Percentiles rank a stretch among this genome's conserved stretches.
These are phyloP conservation scores for Lanmaoa pseudosensibilis DNA, from an alignment of 768 basidiomycete genomes.

Conservation along the genomic window DNA sequence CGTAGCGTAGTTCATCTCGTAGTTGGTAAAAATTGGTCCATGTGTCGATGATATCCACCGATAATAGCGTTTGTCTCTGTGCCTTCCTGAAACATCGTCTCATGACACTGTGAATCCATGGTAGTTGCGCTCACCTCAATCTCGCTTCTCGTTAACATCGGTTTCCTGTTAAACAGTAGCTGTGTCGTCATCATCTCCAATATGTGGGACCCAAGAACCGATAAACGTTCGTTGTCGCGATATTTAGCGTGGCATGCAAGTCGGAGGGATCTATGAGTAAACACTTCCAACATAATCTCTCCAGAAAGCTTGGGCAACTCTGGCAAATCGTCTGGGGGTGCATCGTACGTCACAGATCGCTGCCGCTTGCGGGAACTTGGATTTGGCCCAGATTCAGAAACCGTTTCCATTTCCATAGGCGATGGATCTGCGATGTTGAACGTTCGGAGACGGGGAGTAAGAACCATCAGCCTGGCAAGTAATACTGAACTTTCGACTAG, in stretches of 20 bases:
- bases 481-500: slow-evolving; percentile 10
- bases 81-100: slow-evolving; percentile 28
- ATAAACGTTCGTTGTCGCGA: slow-evolving; percentile 58
- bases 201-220: slow-evolving; percentile 48
- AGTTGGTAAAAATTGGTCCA: slow-evolving; percentile 42
- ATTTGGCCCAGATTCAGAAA: slow-evolving; percentile 27
- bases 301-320: slow-evolving; percentile 50
- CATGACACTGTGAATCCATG: slow-evolving; percentile 15
- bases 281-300: slow-evolving; percentile 64
- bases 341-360: slow-evolving; percentile 34
- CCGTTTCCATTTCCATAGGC: slow-evolving; percentile 33
- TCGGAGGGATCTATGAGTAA: slow-evolving; percentile 66
- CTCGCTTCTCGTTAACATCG: slow-evolving; percentile 47
- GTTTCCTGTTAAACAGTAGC: slow-evolving; percentile 49
- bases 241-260: slow-evolving; percentile 42
- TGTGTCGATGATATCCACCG: slow-evolving; percentile 33
- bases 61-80: slow-evolving; percentile 29
- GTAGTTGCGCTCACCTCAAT: slow-evolving; percentile 48
- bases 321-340: slow-evolving; percentile 35
- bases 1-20: slow-evolving; percentile 35
- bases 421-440: slow-evolving; percentile 34
- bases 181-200: slow-evolving; percentile 49
- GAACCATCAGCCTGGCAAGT: slow-evolving; percentile 30
- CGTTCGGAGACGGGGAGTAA: slow-evolving; percentile 37
- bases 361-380: slow-evolving; percentile 39